phyloP scores from a whole-genome alignment of 2,329 filamentous ascomycete genomes.

The Scedosporium boydii region DNA sequence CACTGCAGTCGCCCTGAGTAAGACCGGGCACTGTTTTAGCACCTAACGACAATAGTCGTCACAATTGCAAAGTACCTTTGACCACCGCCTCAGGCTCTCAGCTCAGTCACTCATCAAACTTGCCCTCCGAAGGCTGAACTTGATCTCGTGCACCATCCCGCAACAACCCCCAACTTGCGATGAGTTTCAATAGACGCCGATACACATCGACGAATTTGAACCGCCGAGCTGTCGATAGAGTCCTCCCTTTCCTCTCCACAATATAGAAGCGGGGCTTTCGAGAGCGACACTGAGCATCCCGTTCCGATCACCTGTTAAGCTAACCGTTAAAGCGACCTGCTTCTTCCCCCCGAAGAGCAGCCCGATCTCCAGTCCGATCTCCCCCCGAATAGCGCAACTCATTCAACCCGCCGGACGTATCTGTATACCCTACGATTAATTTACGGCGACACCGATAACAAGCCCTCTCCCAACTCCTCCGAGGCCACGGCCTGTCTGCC shows the following conservation, averaged over 20 bases:
- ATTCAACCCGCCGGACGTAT: background rate
- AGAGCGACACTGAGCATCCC: background rate
- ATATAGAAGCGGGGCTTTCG: background rate
- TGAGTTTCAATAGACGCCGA: background rate
- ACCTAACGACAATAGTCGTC: background rate
- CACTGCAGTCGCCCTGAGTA: background rate
- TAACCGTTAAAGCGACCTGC: background rate
- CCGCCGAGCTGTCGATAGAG: background rate
- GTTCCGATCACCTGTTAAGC: background rate
- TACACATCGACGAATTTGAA: background rate
- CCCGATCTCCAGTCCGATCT: background rate
- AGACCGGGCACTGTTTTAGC: background rate
- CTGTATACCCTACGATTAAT: background rate
- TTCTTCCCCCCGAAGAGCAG: background rate
- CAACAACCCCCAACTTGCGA: background rate
- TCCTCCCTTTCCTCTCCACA: background rate
- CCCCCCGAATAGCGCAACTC: background rate
- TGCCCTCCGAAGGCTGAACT: background rate
- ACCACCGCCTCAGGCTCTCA: background rate
- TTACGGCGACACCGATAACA: background rate
- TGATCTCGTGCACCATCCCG: background rate
- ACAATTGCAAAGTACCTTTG: background rate
- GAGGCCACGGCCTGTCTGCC: constrained; percentile 29
- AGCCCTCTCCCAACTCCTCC: background rate
- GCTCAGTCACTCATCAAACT: background rate